Evolutionary conservation across 2,329 filamentous ascomycete species (phyloP).

Genomic region (Phialophora verrucosa): DNA sequence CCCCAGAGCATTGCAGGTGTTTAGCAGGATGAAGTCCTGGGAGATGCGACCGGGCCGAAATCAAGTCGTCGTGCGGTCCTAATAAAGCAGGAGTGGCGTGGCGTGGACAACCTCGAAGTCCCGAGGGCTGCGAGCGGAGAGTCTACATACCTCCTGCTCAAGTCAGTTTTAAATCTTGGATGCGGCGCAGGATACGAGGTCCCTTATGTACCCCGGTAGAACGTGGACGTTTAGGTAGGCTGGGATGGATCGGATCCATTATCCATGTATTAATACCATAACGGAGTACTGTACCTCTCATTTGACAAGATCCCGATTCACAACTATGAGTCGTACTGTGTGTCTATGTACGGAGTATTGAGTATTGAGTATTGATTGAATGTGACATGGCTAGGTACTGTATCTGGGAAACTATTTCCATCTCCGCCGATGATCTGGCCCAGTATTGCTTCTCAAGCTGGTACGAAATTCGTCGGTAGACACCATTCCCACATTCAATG

Average conservation of each 20-base stretch:
- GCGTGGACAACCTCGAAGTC: neutral
- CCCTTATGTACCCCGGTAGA: neutral
- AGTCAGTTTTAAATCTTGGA: neutral
- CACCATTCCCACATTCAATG: no score
- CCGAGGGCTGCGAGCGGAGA: neutral
- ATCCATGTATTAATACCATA: neutral
- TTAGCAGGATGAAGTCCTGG: neutral
- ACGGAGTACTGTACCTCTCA: no score
- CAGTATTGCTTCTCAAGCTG: no score
- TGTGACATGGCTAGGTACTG: no score
- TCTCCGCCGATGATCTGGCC: no score
- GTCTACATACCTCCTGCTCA: neutral
- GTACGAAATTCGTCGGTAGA: no score
- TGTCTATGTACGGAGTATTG: no score
- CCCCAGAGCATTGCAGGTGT: constrained; percentile 32
- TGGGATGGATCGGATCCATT: neutral
- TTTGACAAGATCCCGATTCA: no score
- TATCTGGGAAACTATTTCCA: no score
- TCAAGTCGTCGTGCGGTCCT: neutral
- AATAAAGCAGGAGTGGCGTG: neutral
- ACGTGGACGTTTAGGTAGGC: neutral
- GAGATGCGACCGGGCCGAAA: neutral
- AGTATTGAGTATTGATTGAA: no score
- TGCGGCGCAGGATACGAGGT: neutral
- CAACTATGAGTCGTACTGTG: no score